Conservation (phyloP, 352 stramenopile species). For the Phytophthora megakarya region DNA sequence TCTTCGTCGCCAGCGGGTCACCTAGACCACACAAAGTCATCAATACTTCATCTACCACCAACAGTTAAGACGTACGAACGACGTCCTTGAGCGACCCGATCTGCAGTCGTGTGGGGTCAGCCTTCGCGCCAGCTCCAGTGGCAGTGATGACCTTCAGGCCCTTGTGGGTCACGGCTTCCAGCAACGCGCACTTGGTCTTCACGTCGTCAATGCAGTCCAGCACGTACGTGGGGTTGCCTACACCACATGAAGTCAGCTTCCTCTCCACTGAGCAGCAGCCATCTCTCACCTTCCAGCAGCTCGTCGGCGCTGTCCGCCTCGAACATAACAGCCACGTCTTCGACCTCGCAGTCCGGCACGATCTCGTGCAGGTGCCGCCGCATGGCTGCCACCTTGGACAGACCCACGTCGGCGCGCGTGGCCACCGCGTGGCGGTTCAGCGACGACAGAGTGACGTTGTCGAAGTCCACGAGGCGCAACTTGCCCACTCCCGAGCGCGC, state of each 20-base stretch:
- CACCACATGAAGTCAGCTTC: not conserved
- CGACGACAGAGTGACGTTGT: slow-evolving; percentile 98
- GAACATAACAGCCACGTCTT: slow-evolving; percentile 93
- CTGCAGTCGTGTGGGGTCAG: slow-evolving; percentile 96
- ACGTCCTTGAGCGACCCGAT: slow-evolving; percentile 96
- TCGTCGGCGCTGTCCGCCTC: slow-evolving; percentile 70
- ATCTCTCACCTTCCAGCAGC: slow-evolving; percentile 66
- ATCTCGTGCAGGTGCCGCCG: slow-evolving; percentile 78
- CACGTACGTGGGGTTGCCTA: slow-evolving; percentile 91
- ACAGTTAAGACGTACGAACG: slow-evolving; percentile 54
- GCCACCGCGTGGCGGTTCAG: slow-evolving; percentile 99
- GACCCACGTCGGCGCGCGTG: slow-evolving; percentile 95
- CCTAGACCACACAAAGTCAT: slow-evolving; percentile 35
- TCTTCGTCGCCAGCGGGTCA: slow-evolving; percentile 96
- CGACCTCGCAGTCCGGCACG: slow-evolving; percentile 85
- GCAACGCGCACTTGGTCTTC: slow-evolving; percentile 95
- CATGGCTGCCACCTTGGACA: slow-evolving; percentile 92
- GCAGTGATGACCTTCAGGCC: slow-evolving; percentile 85
- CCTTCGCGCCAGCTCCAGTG: slow-evolving; percentile 94
- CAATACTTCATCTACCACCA: slow-evolving; percentile 7
- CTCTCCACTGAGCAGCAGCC: not conserved
- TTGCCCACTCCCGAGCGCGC: slow-evolving; percentile 94
- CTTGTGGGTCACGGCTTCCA: slow-evolving; percentile 89
- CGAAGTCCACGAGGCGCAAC: slow-evolving; percentile 99
- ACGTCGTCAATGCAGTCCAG: slow-evolving; percentile 99